Conservation (phyloP, 2,329 filamentous ascomycete species). For the Talaromyces sp. region DNA sequence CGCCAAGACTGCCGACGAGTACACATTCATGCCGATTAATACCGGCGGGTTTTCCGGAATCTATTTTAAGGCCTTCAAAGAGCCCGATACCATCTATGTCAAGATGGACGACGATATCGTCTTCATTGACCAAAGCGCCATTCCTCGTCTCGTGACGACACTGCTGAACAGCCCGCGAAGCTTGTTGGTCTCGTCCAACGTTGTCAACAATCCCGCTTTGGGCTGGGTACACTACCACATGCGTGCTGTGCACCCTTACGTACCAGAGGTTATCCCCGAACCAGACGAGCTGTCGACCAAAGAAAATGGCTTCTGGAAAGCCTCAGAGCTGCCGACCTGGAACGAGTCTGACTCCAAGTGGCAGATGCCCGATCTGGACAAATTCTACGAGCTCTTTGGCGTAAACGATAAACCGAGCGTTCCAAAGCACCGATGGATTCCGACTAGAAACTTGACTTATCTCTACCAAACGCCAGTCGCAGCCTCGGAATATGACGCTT, state of each 20-base stretch:
- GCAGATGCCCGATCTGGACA: slow-evolving; percentile 11
- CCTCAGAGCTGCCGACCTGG: slow-evolving; percentile 11
- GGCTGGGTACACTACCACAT: slow-evolving; percentile 13
- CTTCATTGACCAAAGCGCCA: slow-evolving; percentile 13
- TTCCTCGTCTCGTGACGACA: slow-evolving; percentile 9
- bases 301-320: slow-evolving; percentile 10
- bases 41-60: slow-evolving; percentile 6
- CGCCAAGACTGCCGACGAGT: slow-evolving; percentile 6
- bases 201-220: slow-evolving; percentile 11
- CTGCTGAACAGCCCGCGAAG: slow-evolving; percentile 9
- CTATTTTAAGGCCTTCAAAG: slow-evolving; percentile 6
- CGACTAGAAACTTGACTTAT: slow-evolving; percentile 6
- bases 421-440: slow-evolving; percentile 11
- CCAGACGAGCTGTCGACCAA: slow-evolving; percentile 6
- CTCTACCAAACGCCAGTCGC: slow-evolving; percentile 12
- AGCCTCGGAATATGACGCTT: slow-evolving; percentile 10
- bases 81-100: slow-evolving; percentile 11
- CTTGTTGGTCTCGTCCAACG: slow-evolving; percentile 10
- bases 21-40: slow-evolving; percentile 6
- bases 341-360: slow-evolving; percentile 6
- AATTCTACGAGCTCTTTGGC: slow-evolving; percentile 10
- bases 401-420: slow-evolving; percentile 11
- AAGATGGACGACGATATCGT: slow-evolving; percentile 13
- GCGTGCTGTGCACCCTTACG: slow-evolving; percentile 12
- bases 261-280: slow-evolving; percentile 7